Base-by-base conservation (phyloP, 148 eudicot species). In the Talinum fruticosum region DNA sequence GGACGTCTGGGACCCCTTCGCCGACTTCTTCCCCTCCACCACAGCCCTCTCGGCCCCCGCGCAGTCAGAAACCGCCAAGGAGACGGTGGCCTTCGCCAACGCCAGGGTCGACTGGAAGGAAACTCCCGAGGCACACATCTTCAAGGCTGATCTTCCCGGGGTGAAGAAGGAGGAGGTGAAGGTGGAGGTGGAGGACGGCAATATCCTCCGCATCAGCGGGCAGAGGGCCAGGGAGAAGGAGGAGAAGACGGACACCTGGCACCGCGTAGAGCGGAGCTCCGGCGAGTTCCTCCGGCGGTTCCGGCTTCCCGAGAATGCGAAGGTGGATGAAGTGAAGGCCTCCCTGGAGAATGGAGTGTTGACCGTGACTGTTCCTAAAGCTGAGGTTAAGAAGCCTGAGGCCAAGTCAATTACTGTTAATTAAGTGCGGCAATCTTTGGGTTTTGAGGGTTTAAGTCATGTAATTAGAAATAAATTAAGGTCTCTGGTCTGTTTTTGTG, bases 201-300 rank as follows among this genome's bases (percentile, higher is more conserved):
- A 67, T 2, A 80, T 81, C 61, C 65, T 81, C 2, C 77, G 66
- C 47, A 77, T 81, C 7, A 77, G 84, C 45, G 84, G 84, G 21
- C 80, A 81, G 77, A 77, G 84, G 10, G 66, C 38, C 36, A 51
- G 66, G 36, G 84, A 77, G 34, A 67, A 66, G 6, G 84, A 81
- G 74, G 84, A 77, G 80, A 81, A 73, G 77, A 81, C 32, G 5
- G 84, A 81, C 49, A 72, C 72, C 53, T 81, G 84, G 84, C 80
- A 81, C 44, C 66, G 80, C 3, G 49, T 81, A 4, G 84, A 81
- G 74, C 16, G 84, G 37, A 81, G 84, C 28, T 77, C 80, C 8
- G 84, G 84, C 21, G 78, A 32, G 80, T 81, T 81, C 74, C 19
- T 49, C 32, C 73, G 84, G 36, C 54, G 74, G 74, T 81, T 81